These are phyloP conservation scores for Clitoria ternatea DNA, from an alignment of 306 rosid species.

Conservation along the genomic window DNA sequence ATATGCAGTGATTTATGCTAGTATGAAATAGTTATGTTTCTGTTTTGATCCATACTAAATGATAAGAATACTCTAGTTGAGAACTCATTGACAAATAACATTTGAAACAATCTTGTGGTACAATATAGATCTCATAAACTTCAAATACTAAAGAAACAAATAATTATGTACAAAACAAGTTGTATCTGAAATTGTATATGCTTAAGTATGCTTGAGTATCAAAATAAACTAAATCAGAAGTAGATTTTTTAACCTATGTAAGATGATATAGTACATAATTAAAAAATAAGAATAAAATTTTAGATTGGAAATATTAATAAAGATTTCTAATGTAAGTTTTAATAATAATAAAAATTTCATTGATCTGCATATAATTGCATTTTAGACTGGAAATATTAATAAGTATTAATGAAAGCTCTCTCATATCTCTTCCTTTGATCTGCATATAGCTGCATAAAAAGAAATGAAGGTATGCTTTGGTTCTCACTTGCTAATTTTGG, in stretches of 20 bases:
- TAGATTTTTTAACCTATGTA: too few species aligned
- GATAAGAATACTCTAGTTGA: background rate
- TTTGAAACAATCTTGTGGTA: background rate
- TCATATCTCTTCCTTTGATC: conserved; percentile 16
- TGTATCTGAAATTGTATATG: too few species aligned
- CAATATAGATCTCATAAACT: background rate
- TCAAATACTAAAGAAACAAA: background rate
- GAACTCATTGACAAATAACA: background rate
- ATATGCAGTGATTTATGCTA: background rate
- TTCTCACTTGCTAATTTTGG: too few species aligned
- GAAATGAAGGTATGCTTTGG: conserved; percentile 66
- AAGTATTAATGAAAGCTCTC: background rate
- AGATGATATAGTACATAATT: too few species aligned
- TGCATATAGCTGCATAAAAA: conserved; percentile 9
- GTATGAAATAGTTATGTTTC: background rate
- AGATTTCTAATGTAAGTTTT: too few species aligned
- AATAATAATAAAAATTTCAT: too few species aligned
- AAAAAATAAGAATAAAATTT: too few species aligned
- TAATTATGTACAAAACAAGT: conserved; percentile 34
- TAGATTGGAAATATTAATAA: too few species aligned
- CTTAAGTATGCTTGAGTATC: too few species aligned
- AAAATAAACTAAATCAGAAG: too few species aligned
- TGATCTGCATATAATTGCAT: too few species aligned
- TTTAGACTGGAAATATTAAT: too few species aligned
- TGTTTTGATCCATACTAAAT: background rate